phyloP scores from a whole-genome alignment of 352 stramenopile species.

The Phytophthora pluvialis region DNA sequence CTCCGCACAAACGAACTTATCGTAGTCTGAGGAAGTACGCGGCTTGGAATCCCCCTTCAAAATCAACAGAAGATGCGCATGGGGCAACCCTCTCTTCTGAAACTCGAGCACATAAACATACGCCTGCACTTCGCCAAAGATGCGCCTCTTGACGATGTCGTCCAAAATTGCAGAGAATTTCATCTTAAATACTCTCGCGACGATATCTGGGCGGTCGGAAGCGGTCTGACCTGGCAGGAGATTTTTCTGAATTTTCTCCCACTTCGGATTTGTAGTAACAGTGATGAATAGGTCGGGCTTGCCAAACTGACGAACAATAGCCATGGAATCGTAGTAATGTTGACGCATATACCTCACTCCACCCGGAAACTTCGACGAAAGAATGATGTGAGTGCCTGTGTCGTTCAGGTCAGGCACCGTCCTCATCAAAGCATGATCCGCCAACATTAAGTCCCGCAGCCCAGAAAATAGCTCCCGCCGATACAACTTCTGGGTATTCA shows the following conservation, averaged over 20 bases:
- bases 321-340: background rate
- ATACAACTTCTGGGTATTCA: background rate
- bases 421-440: background rate
- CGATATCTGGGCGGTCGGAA: background rate
- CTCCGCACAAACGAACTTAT: background rate
- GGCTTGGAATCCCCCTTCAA: background rate
- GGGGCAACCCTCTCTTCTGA: background rate
- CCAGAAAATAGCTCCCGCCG: background rate
- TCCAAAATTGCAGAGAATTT: background rate
- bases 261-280: background rate
- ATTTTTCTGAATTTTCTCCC: background rate
- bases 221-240: background rate
- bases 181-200: background rate
- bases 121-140: background rate
- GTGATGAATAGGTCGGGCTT: background rate
- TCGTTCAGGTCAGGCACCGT: background rate
- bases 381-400: background rate
- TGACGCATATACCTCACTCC: background rate
- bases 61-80: background rate
- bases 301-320: background rate
- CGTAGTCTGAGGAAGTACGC: background rate
- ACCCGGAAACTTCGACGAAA: background rate
- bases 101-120: background rate
- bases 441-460: background rate
- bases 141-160: background rate